Evolutionary conservation across 768 basidiomycete species (phyloP).

Genomic region (Amanita exitialis): DNA sequence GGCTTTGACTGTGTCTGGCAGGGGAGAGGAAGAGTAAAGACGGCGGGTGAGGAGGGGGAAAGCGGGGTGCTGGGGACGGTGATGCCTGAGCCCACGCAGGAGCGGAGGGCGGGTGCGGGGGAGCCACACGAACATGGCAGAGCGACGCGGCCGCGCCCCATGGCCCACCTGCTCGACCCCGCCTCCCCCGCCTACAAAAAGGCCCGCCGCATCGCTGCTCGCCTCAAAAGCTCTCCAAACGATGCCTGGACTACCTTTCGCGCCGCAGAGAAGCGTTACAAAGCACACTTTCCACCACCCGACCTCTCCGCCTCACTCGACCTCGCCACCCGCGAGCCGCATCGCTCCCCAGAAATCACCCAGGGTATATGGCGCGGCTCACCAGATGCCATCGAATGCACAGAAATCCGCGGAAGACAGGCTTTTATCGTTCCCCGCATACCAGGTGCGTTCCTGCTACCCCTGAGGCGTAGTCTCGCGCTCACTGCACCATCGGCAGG

Average conservation of each 20-base stretch:
- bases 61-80: conserved; percentile 9
- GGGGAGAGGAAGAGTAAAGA: background rate
- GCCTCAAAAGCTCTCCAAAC: conserved; percentile 38
- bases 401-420: conserved; percentile 18
- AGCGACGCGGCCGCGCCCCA: background rate
- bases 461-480: background rate
- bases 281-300: conserved; percentile 69
- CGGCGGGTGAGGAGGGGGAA: background rate
- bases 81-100: conserved; percentile 23
- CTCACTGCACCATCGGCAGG: conserved; percentile 34
- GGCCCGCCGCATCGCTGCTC: conserved; percentile 45
- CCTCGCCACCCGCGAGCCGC: conserved; percentile 36
- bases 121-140: conserved; percentile 67
- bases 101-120: conserved; percentile 42
- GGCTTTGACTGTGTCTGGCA: conserved; percentile 21
- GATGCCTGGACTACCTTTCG: conserved; percentile 70
- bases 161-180: conserved; percentile 29
- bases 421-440: conserved; percentile 41
- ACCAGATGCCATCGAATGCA: conserved; percentile 23
- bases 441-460: conserved; percentile 36
- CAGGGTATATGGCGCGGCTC: conserved; percentile 39
- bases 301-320: conserved; percentile 65
- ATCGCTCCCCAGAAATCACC: conserved; percentile 29
- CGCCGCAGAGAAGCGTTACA: conserved; percentile 71
- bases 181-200: conserved; percentile 45